A percentile compares a stretch with the other conserved stretches of the same genome.
These are phyloP conservation scores for Rickenella mellea DNA, from an alignment of 768 basidiomycete genomes.

Conservation along the genomic window DNA sequence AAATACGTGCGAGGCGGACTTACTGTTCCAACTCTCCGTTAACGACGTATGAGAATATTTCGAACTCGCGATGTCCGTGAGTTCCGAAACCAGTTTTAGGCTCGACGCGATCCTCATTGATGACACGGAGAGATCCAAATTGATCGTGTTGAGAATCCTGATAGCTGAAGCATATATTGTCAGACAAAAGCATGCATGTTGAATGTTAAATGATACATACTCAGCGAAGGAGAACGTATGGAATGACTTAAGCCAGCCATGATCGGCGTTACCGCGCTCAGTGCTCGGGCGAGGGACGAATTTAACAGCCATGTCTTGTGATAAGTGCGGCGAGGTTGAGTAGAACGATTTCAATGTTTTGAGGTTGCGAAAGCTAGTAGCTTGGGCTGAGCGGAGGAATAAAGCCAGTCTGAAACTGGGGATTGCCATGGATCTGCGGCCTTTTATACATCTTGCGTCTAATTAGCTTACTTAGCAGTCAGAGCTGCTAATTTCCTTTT, in stretches of 20 bases:
- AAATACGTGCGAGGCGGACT: constrained; percentile 15
- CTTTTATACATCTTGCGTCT: no score
- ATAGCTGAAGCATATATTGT: constrained; percentile 33
- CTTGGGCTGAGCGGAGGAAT: no score
- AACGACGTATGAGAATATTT: constrained; percentile 88
- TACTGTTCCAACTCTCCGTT: constrained; percentile 75
- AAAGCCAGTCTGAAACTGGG: no score
- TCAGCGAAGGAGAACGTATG: constrained; percentile 73
- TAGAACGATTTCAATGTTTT: no score
- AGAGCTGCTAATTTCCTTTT: no score
- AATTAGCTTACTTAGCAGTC: no score
- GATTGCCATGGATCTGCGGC: no score
- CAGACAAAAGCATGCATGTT: no score
- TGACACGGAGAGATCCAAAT: constrained; percentile 74
- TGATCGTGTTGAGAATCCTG: constrained; percentile 43
- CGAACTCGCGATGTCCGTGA: constrained; percentile 76
- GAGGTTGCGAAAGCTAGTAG: no score
- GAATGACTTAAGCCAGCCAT: constrained; percentile 83
- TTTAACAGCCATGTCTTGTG: constrained; percentile 15
- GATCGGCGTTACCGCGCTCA: constrained; percentile 65
- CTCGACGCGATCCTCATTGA: constrained; percentile 88
- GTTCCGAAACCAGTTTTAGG: constrained; percentile 75
- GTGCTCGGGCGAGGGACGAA: constrained; percentile 48
- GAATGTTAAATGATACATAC: constrained; percentile 28
- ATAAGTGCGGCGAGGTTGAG: not conserved